Conservation (phyloP, 1,284 basidiomycete species). For the Microbotryum scabiosae region DNA sequence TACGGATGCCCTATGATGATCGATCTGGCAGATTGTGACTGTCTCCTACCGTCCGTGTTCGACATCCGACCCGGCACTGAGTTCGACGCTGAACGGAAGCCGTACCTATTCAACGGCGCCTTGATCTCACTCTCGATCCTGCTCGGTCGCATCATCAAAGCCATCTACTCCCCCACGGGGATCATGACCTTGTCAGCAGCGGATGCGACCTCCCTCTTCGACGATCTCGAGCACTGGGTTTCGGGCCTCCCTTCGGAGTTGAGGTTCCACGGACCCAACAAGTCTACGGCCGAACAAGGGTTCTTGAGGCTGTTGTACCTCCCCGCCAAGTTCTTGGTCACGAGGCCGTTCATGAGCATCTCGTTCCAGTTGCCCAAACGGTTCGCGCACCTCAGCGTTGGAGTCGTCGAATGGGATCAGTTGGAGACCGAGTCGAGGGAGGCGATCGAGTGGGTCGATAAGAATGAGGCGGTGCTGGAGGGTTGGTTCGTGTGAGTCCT, state of each 20-base stretch:
- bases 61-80: constrained; percentile 41
- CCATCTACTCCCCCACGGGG: constrained; percentile 71
- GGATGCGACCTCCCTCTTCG: constrained; percentile 57
- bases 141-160: constrained; percentile 76
- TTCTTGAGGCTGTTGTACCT: constrained; percentile 74
- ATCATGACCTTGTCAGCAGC: constrained; percentile 71
- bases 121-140: constrained; percentile 78
- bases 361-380: constrained; percentile 72
- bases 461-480: constrained; percentile 71
- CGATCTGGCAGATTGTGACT: constrained; percentile 86
- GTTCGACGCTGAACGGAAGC: constrained; percentile 27
- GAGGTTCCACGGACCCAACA: constrained; percentile 57
- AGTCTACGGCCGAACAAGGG: constrained; percentile 38
- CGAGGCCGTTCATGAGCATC: constrained; percentile 74
- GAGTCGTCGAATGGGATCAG: constrained; percentile 65
- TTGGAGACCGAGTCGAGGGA: constrained; percentile 65
- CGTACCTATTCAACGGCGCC: constrained; percentile 32
- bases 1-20: constrained; percentile 86
- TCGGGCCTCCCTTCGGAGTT: constrained; percentile 61
- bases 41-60: constrained; percentile 64
- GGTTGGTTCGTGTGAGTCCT: constrained; percentile 56
- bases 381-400: constrained; percentile 70
- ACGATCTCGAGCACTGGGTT: constrained; percentile 54
- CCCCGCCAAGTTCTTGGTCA: constrained; percentile 57
- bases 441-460: constrained; percentile 80